These are phyloP conservation scores for Talaromyces borbonicus DNA, from an alignment of 495 filamentous ascomycete species.

Conservation along the genomic window DNA sequence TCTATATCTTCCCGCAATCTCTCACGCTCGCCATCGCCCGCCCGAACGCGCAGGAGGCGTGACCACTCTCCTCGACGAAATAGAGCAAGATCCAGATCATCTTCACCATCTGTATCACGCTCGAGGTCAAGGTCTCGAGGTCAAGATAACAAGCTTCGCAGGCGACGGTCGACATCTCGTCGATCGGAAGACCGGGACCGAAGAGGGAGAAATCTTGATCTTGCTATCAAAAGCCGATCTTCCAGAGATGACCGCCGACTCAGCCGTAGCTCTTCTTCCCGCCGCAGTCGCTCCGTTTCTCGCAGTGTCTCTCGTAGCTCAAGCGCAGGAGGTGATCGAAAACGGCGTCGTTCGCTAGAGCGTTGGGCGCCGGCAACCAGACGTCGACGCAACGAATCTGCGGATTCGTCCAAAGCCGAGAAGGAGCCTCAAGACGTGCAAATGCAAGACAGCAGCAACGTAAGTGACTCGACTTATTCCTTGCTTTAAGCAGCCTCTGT, in stretches of 20 bases:
- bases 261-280: constrained; percentile 32
- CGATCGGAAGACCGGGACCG: not conserved
- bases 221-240: constrained; percentile 36
- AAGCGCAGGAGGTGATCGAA: constrained; percentile 29
- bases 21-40: constrained; percentile 25
- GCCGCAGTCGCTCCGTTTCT: constrained; percentile 31
- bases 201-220: constrained; percentile 26
- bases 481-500: not conserved
- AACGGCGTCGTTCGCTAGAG: constrained; percentile 42
- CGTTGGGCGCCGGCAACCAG: constrained; percentile 42
- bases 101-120: constrained; percentile 38
- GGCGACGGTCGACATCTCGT: constrained; percentile 34
- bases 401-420: constrained; percentile 33
- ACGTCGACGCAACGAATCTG: constrained; percentile 40
- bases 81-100: constrained; percentile 22
- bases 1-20: constrained; percentile 39
- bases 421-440: not conserved
- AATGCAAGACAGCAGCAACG: constrained; percentile 4
- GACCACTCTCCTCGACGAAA: constrained; percentile 26
- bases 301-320: constrained; percentile 21
- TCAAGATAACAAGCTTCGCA: constrained; percentile 17
- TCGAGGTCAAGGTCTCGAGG: constrained; percentile 27
- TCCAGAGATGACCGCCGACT: constrained; percentile 28
- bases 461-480: constrained; percentile 1
- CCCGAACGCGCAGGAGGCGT: constrained; percentile 22